These are phyloP conservation scores for Odontarrhena argentea DNA, from an alignment of 345 rosid genomes.

Conservation along the genomic window DNA sequence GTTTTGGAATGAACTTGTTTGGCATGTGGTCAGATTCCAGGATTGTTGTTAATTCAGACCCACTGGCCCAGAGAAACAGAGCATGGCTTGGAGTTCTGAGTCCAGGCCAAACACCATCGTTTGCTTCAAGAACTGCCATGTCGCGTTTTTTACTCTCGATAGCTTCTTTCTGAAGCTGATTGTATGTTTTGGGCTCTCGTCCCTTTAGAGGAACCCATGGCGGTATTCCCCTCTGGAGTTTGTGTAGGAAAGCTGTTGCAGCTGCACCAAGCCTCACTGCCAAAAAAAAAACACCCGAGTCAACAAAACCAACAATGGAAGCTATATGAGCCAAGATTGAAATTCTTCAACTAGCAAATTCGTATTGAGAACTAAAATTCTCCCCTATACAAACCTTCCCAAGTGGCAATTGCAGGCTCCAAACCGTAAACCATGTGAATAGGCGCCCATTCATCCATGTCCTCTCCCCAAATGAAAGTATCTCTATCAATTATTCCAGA, in stretches of 20 bases:
- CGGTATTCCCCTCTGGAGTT: slow-evolving; percentile 85
- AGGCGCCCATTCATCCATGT: slow-evolving; percentile 97
- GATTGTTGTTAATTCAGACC: slow-evolving; percentile 70
- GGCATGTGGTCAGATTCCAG: slow-evolving; percentile 93
- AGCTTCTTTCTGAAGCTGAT: slow-evolving; percentile 86
- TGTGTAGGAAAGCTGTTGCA: slow-evolving; percentile 79
- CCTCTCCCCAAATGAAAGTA: slow-evolving; percentile 94
- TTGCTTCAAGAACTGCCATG: slow-evolving; percentile 82
- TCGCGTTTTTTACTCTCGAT: slow-evolving; percentile 78
- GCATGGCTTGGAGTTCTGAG: slow-evolving; percentile 82
- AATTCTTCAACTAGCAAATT: not conserved
- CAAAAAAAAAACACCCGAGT: slow-evolving; percentile 21
- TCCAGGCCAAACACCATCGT: slow-evolving; percentile 93
- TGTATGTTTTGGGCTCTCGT: slow-evolving; percentile 66
- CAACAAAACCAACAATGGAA: not conserved
- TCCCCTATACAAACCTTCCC: slow-evolving; percentile 72
- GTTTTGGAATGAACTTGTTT: slow-evolving; percentile 86
- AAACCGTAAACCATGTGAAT: slow-evolving; percentile 92
- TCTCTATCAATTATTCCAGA: slow-evolving; percentile 83
- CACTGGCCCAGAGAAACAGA: slow-evolving; percentile 95
- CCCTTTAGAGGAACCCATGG: slow-evolving; percentile 93
- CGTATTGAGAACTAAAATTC: not conserved
- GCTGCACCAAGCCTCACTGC: slow-evolving; percentile 92
- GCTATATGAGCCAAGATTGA: not conserved
- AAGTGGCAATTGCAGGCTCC: slow-evolving; percentile 90